Conservation (phyloP, 176 grass and related monocot species). For the Oryza meyeriana region DNA sequence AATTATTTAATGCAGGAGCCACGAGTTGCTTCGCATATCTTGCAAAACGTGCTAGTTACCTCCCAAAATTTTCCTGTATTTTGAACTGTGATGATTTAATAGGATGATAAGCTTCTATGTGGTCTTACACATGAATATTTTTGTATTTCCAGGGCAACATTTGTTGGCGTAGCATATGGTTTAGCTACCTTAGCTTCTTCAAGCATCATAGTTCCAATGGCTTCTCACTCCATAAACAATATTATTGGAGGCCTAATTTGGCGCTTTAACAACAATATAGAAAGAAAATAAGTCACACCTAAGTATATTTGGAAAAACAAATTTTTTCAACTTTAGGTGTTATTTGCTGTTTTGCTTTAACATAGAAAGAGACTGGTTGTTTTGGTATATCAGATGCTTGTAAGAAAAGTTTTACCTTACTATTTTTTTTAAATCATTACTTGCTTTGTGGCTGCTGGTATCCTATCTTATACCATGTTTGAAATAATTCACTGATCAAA, state of each 20-base stretch:
- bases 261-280: conserved; percentile 34
- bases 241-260: conserved; percentile 75
- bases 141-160: conserved; percentile 65
- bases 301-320: not conserved
- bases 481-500: not conserved
- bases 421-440: not conserved
- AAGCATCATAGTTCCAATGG: conserved; percentile 76
- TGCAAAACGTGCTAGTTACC: not conserved
- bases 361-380: not conserved
- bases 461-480: not conserved
- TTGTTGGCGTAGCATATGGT: conserved; percentile 87
- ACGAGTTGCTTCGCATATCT: not conserved
- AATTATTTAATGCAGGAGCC: not conserved
- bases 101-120: not conserved
- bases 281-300: conserved; percentile 19
- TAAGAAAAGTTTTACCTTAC: not conserved
- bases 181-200: conserved; percentile 71
- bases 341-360: not conserved
- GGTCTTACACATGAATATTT: not conserved
- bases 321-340: not conserved
- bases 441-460: not conserved
- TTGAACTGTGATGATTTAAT: not conserved
- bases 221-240: conserved; percentile 88
- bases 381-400: not conserved
- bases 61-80: not conserved